Conservation (phyloP, 1,139 yeast genomes). For the Tardiomyces depauwii region DNA sequence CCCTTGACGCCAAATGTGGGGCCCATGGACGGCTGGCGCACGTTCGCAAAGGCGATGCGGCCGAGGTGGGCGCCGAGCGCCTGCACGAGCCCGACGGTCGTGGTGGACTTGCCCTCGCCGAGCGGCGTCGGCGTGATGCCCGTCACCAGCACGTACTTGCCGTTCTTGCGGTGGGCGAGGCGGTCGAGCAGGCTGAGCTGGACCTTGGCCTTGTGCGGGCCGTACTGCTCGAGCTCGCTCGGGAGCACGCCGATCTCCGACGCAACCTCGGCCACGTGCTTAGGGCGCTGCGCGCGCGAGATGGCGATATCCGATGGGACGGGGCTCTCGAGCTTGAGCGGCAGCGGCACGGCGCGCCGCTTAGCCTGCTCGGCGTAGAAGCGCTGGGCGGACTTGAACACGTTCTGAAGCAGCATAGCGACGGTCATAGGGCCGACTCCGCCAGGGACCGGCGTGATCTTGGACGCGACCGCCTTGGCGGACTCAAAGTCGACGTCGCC, state of each 20-base stretch:
- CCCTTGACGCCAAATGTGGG: constrained; percentile 99
- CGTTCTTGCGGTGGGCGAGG: constrained; percentile 55
- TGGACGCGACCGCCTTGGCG: constrained; percentile 54
- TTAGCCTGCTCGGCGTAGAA: constrained; percentile 22
- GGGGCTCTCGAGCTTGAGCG: constrained; percentile 55
- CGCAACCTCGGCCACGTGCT: constrained; percentile 73
- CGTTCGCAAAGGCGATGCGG: constrained; percentile 85
- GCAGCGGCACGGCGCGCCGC: constrained; percentile 37
- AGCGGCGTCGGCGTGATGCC: constrained; percentile 98
- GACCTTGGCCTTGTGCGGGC: constrained; percentile 88
- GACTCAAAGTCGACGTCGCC: constrained; percentile 86
- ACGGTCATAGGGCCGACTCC: constrained; percentile 99
- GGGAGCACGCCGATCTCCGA: constrained; percentile 73
- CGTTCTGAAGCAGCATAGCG: constrained; percentile 87
- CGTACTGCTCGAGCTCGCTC: constrained; percentile 81
- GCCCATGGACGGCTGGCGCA: constrained; percentile 98
- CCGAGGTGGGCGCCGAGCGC: constrained; percentile 89
- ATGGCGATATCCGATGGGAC: constrained; percentile 94
- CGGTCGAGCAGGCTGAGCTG: constrained; percentile 65
- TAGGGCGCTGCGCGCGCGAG: constrained; percentile 82
- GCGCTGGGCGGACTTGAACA: constrained; percentile 66
- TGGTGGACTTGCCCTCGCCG: constrained; percentile 97
- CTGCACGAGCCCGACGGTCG: constrained; percentile 93
- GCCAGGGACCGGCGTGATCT: constrained; percentile 96
- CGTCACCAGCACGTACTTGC: constrained; percentile 86